Conservation (phyloP, 2,329 filamentous ascomycete genomes). For the Aureobasidium sp. region DNA sequence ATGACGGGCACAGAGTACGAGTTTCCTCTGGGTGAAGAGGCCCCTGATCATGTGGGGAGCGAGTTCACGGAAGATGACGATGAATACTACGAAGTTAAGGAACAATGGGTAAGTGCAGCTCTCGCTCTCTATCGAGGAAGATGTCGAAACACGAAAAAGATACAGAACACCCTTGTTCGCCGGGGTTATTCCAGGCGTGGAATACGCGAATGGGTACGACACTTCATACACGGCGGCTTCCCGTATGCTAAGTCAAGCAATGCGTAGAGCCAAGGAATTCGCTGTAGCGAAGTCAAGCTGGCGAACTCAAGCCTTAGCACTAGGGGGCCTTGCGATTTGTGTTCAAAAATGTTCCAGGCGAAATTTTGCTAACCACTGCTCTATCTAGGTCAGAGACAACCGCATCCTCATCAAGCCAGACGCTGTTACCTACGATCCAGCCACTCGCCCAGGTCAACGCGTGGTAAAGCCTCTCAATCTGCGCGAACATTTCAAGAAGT, state of each 20-base stretch:
- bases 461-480: conserved; percentile 15
- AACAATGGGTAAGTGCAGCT: conserved; percentile 8
- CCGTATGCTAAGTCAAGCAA: too few relatives aligned
- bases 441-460: background rate
- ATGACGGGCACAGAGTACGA: conserved; percentile 4
- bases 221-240: background rate
- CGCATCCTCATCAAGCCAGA: conserved; percentile 3
- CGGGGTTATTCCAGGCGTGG: background rate
- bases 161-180: background rate
- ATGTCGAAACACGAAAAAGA: background rate
- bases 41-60: background rate
- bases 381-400: background rate
- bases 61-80: conserved; percentile 7
- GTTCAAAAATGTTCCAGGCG: background rate
- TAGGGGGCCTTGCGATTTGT: too few relatives aligned
- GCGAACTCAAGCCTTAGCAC: too few relatives aligned
- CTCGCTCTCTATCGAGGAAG: background rate
- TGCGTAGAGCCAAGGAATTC: too few relatives aligned
- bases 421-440: background rate
- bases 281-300: too few relatives aligned
- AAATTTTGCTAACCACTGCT: background rate
- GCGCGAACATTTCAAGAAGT: conserved; percentile 30
- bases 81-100: background rate
- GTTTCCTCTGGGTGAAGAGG: conserved; percentile 5
- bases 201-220: background rate